Base-by-base conservation (phyloP, 306 rosid genomes). In the Notholithocarpus densiflorus region DNA sequence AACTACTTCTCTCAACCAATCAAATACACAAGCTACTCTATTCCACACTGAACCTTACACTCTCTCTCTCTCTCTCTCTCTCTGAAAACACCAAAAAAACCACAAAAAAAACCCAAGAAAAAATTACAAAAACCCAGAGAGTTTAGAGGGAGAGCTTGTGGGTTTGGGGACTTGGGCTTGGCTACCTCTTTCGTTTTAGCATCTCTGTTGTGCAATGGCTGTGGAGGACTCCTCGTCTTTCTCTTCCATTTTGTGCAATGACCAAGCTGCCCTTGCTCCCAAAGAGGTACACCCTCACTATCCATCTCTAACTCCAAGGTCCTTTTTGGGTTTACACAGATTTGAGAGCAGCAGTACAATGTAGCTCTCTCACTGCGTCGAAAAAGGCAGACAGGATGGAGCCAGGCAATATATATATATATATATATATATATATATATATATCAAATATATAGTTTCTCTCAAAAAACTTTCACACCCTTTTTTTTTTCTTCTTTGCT, bases 341-440 rank as follows among this genome's bases (percentile, higher is more conserved):
- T 79, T 64, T 56, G 78, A 79, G 72, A 68, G 72, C 75, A 71
- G 82, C 84, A 72, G 70, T 73, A 74, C 90, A 94, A 88, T 90
- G 98, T 86, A 85, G 91, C 90, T 79, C 83, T 71, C 81, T 79
- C 76, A n/a, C 79, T 84, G 93, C 81, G 83, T 81, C 85, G 87
- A 72, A 59, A 82, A 89, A 80, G 92, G 92, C 94, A 90, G 84
- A 88, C 94, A 90, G 92, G 87, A 80, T 76, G 86, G 88, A 88
- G 94, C 94, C 94, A 90, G 92, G 94, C 94, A 90, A 72, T 55
- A 24, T 62, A 71, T 75, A 57, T 74, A 13, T 1, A 32, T 61
- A n/a, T 75, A 57, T 73, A 13, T 1, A 60, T 61, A 12, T 75
- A 60, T 77, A 71, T 32, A 18, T 66, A 66, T 68, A 78, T 54